phyloP scores from a whole-genome alignment of 108 stramenopile genomes.

The Halocafeteria seosinensis region DNA sequence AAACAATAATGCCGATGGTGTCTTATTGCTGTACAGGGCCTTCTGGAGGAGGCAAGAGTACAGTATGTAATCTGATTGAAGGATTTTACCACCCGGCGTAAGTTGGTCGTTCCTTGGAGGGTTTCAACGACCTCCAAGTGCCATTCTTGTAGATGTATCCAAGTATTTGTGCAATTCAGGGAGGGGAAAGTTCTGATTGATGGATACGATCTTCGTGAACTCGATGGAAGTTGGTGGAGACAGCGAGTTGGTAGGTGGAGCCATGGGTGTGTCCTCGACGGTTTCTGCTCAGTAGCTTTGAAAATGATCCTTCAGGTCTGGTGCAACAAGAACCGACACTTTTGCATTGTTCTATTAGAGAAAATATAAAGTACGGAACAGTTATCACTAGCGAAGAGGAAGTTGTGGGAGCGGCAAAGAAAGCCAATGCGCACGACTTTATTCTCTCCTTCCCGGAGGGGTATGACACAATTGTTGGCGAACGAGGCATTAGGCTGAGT shows the following conservation, averaged over 20 bases:
- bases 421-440: slow-evolving; percentile 44
- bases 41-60: slow-evolving; percentile 53
- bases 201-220: slow-evolving; percentile 25
- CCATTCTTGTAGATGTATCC: no score
- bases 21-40: no score
- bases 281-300: no score
- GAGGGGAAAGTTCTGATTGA: slow-evolving; percentile 37
- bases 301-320: no score
- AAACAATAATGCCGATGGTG: no score
- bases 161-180: no score
- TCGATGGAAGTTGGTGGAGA: slow-evolving; percentile 10
- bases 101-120: no score
- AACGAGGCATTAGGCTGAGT: slow-evolving; percentile 64
- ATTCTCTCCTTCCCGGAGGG: slow-evolving; percentile 47
- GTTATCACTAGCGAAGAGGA: slow-evolving; percentile 33
- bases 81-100: slow-evolving; percentile 50
- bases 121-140: no score
- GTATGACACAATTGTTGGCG: slow-evolving; percentile 56
- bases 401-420: slow-evolving; percentile 36
- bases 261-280: no score
- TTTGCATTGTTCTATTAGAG: slow-evolving; percentile 47
- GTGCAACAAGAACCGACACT: slow-evolving; percentile 59
- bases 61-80: slow-evolving; percentile 47
- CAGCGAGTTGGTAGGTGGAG: slow-evolving; percentile 35
- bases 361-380: slow-evolving; percentile 53